Percentiles rank a stretch among this genome's conserved stretches.
Conservation (phyloP, 2,329 filamentous ascomycete species). For the Neocucurbitaria cava region DNA sequence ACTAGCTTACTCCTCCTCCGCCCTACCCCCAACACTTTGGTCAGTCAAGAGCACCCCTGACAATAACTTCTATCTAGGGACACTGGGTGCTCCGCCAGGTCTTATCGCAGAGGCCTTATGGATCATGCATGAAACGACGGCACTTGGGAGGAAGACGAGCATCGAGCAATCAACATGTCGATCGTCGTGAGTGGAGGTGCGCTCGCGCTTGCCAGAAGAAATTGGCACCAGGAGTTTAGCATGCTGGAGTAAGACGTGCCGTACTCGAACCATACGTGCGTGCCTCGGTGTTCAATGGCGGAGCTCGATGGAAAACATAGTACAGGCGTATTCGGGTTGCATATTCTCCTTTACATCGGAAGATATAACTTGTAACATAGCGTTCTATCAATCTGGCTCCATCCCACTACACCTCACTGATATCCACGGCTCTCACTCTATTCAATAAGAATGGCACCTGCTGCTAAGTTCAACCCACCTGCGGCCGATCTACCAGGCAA, state of each 20-base stretch:
- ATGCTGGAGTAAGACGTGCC: not conserved
- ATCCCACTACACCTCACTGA: not conserved
- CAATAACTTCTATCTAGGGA: not conserved
- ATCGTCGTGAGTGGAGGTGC: too few relatives aligned
- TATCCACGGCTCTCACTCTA: not conserved
- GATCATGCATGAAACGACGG: too few relatives aligned
- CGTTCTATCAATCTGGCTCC: not conserved
- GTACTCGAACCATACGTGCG: not conserved
- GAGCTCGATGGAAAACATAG: not conserved
- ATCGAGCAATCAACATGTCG: too few relatives aligned
- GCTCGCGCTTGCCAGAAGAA: too few relatives aligned
- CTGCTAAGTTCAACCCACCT: constrained; percentile 27
- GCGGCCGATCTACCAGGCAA: constrained; percentile 28
- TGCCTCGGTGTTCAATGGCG: not conserved
- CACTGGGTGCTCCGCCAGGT: not conserved
- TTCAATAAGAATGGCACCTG: constrained; percentile 21
- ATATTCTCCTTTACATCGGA: not conserved
- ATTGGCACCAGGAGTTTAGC: not conserved
- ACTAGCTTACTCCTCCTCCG: too few relatives aligned
- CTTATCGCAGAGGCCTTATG: not conserved
- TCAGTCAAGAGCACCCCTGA: too few relatives aligned
- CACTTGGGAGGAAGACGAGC: too few relatives aligned
- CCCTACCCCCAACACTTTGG: too few relatives aligned
- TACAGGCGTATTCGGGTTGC: not conserved
- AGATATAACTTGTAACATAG: not conserved